phyloP scores from a whole-genome alignment of 2,329 filamentous ascomycete genomes.

The Trichoderma oligosporum region DNA sequence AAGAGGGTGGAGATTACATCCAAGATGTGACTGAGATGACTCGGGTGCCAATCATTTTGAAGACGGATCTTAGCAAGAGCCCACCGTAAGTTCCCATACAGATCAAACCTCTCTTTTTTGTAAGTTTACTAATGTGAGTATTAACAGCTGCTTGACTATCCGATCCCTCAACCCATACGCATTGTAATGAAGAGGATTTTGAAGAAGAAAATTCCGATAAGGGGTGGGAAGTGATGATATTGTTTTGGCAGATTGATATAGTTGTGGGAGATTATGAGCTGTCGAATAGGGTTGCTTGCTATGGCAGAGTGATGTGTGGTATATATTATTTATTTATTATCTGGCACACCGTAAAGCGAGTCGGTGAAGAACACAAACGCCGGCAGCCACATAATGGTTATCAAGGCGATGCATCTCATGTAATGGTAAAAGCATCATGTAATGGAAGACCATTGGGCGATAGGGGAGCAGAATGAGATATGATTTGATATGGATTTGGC shows the following conservation, averaged over 20 bases:
- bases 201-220: background rate
- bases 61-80: conserved; percentile 97
- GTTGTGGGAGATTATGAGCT: background rate
- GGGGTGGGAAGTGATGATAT: background rate
- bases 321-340: conserved; percentile 23
- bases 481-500: conserved; percentile 11
- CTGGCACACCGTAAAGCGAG: conserved; percentile 15
- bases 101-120: background rate
- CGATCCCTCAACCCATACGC: conserved; percentile 78
- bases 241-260: conserved; percentile 19
- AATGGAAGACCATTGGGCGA: conserved; percentile 5
- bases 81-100: conserved; percentile 75
- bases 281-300: conserved; percentile 7
- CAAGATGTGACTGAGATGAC: conserved; percentile 99
- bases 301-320: conserved; percentile 21
- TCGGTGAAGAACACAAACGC: background rate
- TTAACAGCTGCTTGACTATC: conserved; percentile 71
- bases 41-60: conserved; percentile 92
- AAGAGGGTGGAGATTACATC: conserved; percentile 93
- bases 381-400: background rate
- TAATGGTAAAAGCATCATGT: conserved; percentile 10
- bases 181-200: conserved; percentile 35
- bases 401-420: conserved; percentile 2
- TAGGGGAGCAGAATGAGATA: conserved; percentile 17
- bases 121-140: conserved; percentile 25